These are phyloP conservation scores for Botrytis fragariae DNA, from an alignment of 2,329 filamentous ascomycete species.

Conservation along the genomic window DNA sequence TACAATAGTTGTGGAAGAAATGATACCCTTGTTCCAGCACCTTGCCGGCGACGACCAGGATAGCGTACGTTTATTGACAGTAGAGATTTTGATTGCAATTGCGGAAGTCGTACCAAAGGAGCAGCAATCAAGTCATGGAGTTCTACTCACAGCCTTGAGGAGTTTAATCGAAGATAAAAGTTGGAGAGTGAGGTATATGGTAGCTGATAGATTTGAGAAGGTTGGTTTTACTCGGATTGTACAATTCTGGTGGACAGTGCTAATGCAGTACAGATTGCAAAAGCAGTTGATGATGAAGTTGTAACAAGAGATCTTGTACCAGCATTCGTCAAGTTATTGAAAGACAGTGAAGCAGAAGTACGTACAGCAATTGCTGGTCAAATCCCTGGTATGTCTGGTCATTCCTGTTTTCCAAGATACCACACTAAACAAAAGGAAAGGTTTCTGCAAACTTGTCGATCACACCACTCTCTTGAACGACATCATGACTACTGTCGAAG, in stretches of 20 bases:
- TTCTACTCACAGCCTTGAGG: conserved; percentile 83
- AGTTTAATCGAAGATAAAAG: conserved; percentile 98
- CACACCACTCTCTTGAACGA: conserved; percentile 85
- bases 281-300: conserved; percentile 96
- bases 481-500: conserved; percentile 94
- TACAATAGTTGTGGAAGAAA: conserved; percentile 90
- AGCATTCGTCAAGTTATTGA: conserved; percentile 94
- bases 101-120: conserved; percentile 97
- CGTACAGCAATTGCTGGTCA: conserved; percentile 95
- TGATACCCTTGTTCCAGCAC: conserved; percentile 98
- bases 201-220: conserved; percentile 98
- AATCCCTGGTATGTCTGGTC: conserved; percentile 65
- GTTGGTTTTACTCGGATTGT: conserved; percentile 45
- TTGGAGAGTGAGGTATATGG: conserved; percentile 99
- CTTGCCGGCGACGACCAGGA: conserved; percentile 96
- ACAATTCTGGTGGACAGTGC: conserved; percentile 10
- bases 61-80: conserved; percentile 90
- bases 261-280: conserved; percentile 70
- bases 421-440: conserved; percentile 45
- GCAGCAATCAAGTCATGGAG: conserved; percentile 93
- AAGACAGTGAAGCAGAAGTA: conserved; percentile 97
- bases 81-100: conserved; percentile 94
- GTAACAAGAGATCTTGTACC: conserved; percentile 91
- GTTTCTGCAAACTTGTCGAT: conserved; percentile 90
- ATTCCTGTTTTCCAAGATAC: neutral